Percentiles rank a stretch among this genome's conserved stretches.
Evolutionary conservation across 2,329 filamentous ascomycete genomes (phyloP).

Genomic region (Hypoxylon rubiginosum): DNA sequence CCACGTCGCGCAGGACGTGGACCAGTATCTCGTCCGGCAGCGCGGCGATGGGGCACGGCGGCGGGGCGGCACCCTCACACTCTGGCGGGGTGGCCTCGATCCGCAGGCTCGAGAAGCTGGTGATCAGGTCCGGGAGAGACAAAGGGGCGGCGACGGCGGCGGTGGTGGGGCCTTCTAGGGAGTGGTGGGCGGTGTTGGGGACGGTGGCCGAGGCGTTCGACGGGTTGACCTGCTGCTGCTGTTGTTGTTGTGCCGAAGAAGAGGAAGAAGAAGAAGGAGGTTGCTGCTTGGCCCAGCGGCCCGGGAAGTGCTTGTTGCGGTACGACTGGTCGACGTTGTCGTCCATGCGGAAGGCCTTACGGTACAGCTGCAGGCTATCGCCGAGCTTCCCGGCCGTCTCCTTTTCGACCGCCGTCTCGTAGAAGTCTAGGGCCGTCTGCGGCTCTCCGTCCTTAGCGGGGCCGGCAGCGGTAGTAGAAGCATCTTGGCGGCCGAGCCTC

Average conservation of each 20-base stretch:
- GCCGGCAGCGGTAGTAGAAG: too few relatives aligned
- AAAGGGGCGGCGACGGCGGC: too few relatives aligned
- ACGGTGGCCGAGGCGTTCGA: slow-evolving; percentile 64
- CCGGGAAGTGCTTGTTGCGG: slow-evolving; percentile 90
- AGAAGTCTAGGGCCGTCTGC: slow-evolving; percentile 84
- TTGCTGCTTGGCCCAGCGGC: slow-evolving; percentile 68
- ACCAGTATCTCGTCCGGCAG: slow-evolving; percentile 88
- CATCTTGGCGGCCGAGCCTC: slow-evolving; percentile 31
- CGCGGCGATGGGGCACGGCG: slow-evolving; percentile 82
- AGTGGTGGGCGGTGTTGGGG: slow-evolving; percentile 68
- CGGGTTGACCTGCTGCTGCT: slow-evolving; percentile 45
- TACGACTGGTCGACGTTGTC: slow-evolving; percentile 86
- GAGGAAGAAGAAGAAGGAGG: too few relatives aligned
- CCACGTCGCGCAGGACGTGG: slow-evolving; percentile 81
- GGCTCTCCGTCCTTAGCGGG: slow-evolving; percentile 45
- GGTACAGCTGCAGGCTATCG: slow-evolving; percentile 89
- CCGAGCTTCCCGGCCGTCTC: slow-evolving; percentile 88
- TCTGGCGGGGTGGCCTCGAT: slow-evolving; percentile 77
- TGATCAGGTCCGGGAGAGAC: slow-evolving; percentile 77
- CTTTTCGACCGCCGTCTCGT: slow-evolving; percentile 90
- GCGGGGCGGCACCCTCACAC: slow-evolving; percentile 78
- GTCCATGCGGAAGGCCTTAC: slow-evolving; percentile 93
- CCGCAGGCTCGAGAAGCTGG: slow-evolving; percentile 77
- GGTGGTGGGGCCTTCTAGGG: slow-evolving; percentile 67
- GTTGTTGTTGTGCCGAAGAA: slow-evolving; percentile 43